These are phyloP conservation scores for Bassia scoparia DNA, from an alignment of 148 eudicot species.

Conservation along the genomic window DNA sequence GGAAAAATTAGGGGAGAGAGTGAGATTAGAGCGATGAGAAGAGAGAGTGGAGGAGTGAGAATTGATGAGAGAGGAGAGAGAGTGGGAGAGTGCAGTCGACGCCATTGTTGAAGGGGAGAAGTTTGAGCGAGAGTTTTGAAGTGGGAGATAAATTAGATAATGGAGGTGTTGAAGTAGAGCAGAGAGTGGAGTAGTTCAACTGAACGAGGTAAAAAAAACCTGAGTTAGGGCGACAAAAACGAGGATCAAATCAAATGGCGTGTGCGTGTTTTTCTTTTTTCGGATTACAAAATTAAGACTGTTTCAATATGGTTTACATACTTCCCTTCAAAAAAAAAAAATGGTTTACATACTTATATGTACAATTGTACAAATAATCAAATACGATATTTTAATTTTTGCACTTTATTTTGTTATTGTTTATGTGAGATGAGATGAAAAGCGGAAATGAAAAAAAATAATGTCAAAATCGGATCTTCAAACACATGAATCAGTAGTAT, in stretches of 20 bases:
- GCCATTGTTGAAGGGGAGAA: conserved; percentile 48
- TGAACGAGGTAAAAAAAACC: background rate
- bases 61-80: conserved; percentile 37
- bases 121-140: background rate
- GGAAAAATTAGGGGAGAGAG: conserved; percentile 19
- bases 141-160: background rate
- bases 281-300: too few species aligned
- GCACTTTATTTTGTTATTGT: too few species aligned
- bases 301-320: too few species aligned
- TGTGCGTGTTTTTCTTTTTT: too few species aligned
- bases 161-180: background rate
- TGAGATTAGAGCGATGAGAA: conserved; percentile 4
- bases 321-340: too few species aligned
- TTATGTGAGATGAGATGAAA: too few species aligned
- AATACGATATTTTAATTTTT: too few species aligned
- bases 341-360: too few species aligned
- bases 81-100: conserved; percentile 46
- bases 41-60: conserved; percentile 30
- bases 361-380: too few species aligned
- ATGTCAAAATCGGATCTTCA: too few species aligned
- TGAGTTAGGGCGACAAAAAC: conserved; percentile 10
- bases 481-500: too few species aligned
- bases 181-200: background rate
- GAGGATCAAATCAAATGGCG: conserved; percentile 14
- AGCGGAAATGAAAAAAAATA: too few species aligned